Evolutionary conservation across 495 filamentous ascomycete genomes (phyloP).

Genomic region (Patellaria atrata): DNA sequence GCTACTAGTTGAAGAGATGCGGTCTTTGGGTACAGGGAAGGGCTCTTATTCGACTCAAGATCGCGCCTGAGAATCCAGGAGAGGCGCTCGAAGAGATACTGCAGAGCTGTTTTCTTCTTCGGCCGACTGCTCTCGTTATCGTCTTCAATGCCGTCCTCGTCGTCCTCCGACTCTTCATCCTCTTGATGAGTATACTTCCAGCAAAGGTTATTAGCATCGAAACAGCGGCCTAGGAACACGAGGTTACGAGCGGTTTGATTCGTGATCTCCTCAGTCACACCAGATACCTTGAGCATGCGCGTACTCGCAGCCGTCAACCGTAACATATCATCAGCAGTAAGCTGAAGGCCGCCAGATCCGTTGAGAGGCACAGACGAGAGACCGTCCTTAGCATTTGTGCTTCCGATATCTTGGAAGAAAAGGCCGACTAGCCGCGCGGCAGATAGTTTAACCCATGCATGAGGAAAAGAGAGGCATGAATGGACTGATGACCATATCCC

Average conservation of each 20-base stretch:
- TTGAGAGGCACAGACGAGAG: constrained; percentile 44
- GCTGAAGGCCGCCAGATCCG: constrained; percentile 54
- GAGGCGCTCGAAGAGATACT: constrained; percentile 60
- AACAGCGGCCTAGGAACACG: constrained; percentile 56
- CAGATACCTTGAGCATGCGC: constrained; percentile 48
- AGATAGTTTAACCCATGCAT: constrained; percentile 62
- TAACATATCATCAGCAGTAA: constrained; percentile 50
- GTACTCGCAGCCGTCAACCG: constrained; percentile 49
- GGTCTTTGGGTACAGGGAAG: constrained; percentile 42
- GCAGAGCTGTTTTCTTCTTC: constrained; percentile 37
- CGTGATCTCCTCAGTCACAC: constrained; percentile 51
- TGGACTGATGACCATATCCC: constrained; percentile 53
- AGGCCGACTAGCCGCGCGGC: constrained; percentile 58
- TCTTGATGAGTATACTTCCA: constrained; percentile 29
- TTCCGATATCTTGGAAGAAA: constrained; percentile 66
- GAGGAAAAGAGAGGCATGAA: constrained; percentile 53
- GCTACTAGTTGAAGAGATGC: constrained; percentile 60
- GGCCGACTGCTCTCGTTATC: constrained; percentile 21
- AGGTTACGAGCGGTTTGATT: constrained; percentile 62
- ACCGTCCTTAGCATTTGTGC: constrained; percentile 37
- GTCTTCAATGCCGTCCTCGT: constrained; percentile 21
- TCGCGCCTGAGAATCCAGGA: constrained; percentile 68
- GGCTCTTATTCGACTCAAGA: constrained; percentile 23
- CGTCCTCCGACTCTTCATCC: constrained; percentile 25
- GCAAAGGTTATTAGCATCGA: constrained; percentile 46